These are phyloP conservation scores for Trichoderma sp. DNA, from an alignment of 2,329 filamentous ascomycete species.

Conservation along the genomic window DNA sequence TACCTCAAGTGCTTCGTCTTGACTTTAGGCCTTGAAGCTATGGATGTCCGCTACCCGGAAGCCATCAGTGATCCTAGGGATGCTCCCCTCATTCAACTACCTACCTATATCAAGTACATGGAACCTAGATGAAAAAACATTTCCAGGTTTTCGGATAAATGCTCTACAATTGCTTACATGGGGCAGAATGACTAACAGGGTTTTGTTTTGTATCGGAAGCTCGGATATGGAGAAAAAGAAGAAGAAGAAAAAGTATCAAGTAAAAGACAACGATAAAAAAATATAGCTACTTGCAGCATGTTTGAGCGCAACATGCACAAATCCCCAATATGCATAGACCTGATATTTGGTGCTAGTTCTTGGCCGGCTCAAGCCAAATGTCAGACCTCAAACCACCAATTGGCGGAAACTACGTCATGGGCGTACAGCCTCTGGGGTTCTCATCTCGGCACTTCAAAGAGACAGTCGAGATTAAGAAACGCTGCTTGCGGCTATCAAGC, in stretches of 20 bases:
- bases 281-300: neutral
- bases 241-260: neutral
- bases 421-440: neutral
- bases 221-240: neutral
- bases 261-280: neutral
- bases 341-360: neutral
- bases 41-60: neutral
- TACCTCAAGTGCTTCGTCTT: neutral
- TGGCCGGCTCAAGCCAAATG: neutral
- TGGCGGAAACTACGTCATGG: slow-evolving; percentile 15
- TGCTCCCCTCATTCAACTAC: neutral
- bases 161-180: neutral
- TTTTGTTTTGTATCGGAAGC: neutral
- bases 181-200: neutral
- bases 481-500: neutral
- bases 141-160: neutral
- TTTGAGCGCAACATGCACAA: neutral
- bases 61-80: neutral
- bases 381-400: neutral
- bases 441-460: neutral
- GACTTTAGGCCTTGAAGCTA: neutral
- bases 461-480: neutral
- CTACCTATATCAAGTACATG: neutral
- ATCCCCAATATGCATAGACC: neutral
- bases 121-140: neutral